Evolutionary conservation across 2,329 filamentous ascomycete species (phyloP), one percentile per base, ranked within the genome.

Genomic region (Xylariomycetidae sp.): DNA sequence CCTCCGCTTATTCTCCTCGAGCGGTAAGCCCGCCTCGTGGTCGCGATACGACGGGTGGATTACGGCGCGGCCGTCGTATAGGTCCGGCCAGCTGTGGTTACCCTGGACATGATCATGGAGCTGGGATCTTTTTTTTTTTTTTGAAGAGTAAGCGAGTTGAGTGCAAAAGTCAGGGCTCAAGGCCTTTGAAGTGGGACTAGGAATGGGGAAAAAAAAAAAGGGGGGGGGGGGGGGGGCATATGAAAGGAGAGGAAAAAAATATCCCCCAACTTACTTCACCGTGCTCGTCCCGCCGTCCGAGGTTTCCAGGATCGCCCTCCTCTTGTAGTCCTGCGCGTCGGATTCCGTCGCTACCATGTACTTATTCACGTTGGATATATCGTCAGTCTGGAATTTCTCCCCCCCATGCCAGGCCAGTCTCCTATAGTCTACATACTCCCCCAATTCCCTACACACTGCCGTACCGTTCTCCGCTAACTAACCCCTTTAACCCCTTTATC

Each of bases 261-360:
- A n/a, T n/a, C n/a, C n/a, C n/a, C n/a, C n/a, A n/a, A n/a, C 51
- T 49, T 28, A 62, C 53, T 62, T 63, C 14, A 56, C 45, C 4
- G 60, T 63, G 7, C 47, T 59, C 6, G 38, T 22, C 11, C 49
- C 59, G 1, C 60, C 59, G 25, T 63, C 60, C 2, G 44, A 49
- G 2, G 54, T 49, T 3, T 48, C 42, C 5, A 62, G 16, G n/a
- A 62, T 48, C 2, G 54, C 50, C 33, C 56, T 38, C 30, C 53
- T 54, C 34, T 56, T 58, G 15, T 37, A 48, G 15, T 50, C 46
- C 20, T 54, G 50, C 4, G 58, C 56, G 10, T 53, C 49, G 3
- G 58, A 59, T 33, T 63, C 59, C 4, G 40, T 39, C 6, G 59
- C 54, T 6, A 57, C 58, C 38, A 60, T 50, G 16, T 61, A 63